phyloP scores from a whole-genome alignment of 1,284 basidiomycete genomes.

The Heliocybe sulcata region DNA sequence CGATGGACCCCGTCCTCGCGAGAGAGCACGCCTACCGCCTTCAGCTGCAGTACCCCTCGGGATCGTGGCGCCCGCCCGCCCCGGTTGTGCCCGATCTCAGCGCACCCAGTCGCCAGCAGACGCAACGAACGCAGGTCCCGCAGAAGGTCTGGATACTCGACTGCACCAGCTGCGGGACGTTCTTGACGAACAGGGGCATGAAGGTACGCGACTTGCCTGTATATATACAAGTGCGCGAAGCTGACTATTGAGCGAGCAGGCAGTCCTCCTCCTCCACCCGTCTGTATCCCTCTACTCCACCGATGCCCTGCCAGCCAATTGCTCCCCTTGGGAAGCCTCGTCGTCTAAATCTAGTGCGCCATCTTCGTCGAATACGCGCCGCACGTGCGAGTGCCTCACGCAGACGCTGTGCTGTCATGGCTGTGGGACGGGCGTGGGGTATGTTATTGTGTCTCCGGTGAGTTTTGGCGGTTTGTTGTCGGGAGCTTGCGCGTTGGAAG shows the following conservation, averaged over 20 bases:
- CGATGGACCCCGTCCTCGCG: background rate
- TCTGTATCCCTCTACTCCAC: slow-evolving; percentile 81
- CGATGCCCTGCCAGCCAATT: slow-evolving; percentile 75
- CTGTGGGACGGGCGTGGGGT: slow-evolving; percentile 71
- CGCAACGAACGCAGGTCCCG: slow-evolving; percentile 29
- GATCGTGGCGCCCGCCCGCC: slow-evolving; percentile 12
- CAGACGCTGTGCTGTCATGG: slow-evolving; percentile 78
- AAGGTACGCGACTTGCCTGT: slow-evolving; percentile 46
- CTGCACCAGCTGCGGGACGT: slow-evolving; percentile 67
- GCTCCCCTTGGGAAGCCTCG: slow-evolving; percentile 39
- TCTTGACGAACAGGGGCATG: slow-evolving; percentile 82
- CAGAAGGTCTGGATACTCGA: slow-evolving; percentile 79
- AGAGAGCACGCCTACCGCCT: background rate
- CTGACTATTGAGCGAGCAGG: too few species aligned
- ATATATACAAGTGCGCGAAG: too few species aligned
- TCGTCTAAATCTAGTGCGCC: slow-evolving; percentile 17
- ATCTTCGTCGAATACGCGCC: slow-evolving; percentile 20
- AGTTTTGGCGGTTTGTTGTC: slow-evolving; percentile 12
- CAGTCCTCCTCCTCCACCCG: slow-evolving; percentile 75
- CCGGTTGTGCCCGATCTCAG: too few species aligned
- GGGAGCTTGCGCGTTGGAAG: background rate
- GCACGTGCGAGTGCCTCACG: slow-evolving; percentile 64
- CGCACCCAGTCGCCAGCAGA: slow-evolving; percentile 26
- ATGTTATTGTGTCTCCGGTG: slow-evolving; percentile 69
- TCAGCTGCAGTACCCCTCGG: background rate